Base-by-base conservation (phyloP, 1,284 basidiomycete species). In the Kalmanozyma brasiliensis region DNA sequence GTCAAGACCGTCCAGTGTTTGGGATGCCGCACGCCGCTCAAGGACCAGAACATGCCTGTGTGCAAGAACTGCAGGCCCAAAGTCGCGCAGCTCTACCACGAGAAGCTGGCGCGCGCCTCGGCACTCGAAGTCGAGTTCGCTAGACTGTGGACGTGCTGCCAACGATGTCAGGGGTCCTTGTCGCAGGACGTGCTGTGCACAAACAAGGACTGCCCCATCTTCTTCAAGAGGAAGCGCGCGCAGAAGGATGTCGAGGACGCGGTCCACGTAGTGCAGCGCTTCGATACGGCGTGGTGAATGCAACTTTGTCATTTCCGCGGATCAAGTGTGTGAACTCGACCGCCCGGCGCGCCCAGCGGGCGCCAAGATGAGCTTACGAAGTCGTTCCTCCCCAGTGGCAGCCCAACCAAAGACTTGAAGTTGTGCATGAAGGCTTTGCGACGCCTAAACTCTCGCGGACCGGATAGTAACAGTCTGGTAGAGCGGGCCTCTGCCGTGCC, bases 161-260 rank as follows among this genome's bases (percentile, higher is more conserved):
- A 82, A 62, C 71, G 80, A 8, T 82, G 80, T 51, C 76, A 79
- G 48, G 79, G 80, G 16, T 76, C 75, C 26, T 53, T 82, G 52
- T 70, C 80, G 5, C 74, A 95, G 89, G 95, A 98, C 79, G 95
- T 98, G 17, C 85, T 98, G 34, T 98, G 95, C 80, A 92, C 92
- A 0, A 95, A 92, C 79, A 94, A 92, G 79, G 95, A 98, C 83
- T 98, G 95, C 74, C 95, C 95, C 0, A 98, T 98, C 67, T 98
- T 94, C 83, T 98, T 98, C 82, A 93, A 95, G 88, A 86, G 95
- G 14, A 78, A 78, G 49, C 63, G 77, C 14, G 77, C 73, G 6
- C 77, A 78, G 40, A 77, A 75, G 64, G 77, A 78, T 43, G 74
- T 69, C 14, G 77, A 78, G 46, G 77, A 78, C 35, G 73, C 73